phyloP scores from a whole-genome alignment of 805 yeast genomes.

The Sugiyamaella valdiviana region DNA sequence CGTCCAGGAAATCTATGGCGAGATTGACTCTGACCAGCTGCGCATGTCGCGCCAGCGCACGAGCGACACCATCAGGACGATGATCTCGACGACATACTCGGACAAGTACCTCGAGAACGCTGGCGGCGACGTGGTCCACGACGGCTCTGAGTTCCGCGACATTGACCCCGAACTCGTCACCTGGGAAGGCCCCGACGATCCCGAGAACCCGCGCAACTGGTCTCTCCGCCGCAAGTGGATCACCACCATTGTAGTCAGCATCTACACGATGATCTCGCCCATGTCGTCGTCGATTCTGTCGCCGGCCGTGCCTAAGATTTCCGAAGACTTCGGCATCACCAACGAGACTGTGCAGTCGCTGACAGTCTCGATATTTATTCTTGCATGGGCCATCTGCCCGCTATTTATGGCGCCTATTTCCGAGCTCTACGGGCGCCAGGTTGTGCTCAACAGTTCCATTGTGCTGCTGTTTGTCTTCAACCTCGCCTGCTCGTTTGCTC shows the following conservation, averaged over 20 bases:
- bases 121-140: slow-evolving; percentile 29
- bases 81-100: slow-evolving; percentile 30
- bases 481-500: slow-evolving; percentile 56
- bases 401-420: slow-evolving; percentile 60
- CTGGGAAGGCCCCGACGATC: slow-evolving; percentile 61
- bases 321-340: slow-evolving; percentile 40
- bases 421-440: slow-evolving; percentile 57
- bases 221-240: slow-evolving; percentile 35
- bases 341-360: slow-evolving; percentile 42
- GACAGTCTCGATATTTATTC: slow-evolving; percentile 58
- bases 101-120: slow-evolving; percentile 16
- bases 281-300: slow-evolving; percentile 57
- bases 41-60: slow-evolving; percentile 41
- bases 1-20: slow-evolving; percentile 37
- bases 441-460: slow-evolving; percentile 48
- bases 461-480: slow-evolving; percentile 38
- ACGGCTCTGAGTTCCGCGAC: slow-evolving; percentile 48
- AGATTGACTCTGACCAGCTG: slow-evolving; percentile 34
- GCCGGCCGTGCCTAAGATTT: slow-evolving; percentile 50
- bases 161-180: slow-evolving; percentile 63
- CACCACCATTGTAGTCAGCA: slow-evolving; percentile 43
- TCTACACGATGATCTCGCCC: slow-evolving; percentile 55
- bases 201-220: slow-evolving; percentile 64
- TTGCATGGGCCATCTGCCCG: slow-evolving; percentile 67
- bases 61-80: slow-evolving; percentile 35